Conservation (phyloP, 2,329 filamentous ascomycete genomes). For the Lasiodiplodia sp. region DNA sequence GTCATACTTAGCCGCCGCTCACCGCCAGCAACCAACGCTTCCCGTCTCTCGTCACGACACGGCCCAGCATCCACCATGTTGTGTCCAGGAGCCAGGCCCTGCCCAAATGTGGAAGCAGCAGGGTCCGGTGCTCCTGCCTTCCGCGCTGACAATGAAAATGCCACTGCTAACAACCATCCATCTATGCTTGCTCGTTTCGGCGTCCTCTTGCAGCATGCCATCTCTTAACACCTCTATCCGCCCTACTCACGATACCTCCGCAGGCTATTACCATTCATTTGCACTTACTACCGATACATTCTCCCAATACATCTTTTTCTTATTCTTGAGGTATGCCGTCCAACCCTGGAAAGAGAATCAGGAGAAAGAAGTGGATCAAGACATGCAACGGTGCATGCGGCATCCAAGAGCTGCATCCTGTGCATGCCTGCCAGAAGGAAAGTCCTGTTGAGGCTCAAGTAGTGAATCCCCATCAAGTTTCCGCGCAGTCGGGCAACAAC, state of each 20-base stretch:
- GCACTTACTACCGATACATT: background rate
- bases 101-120: background rate
- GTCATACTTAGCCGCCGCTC: conserved; percentile 11
- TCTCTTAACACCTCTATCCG: background rate
- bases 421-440: background rate
- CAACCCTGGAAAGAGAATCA: background rate
- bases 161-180: background rate
- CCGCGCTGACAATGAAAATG: background rate
- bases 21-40: conserved; percentile 1
- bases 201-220: background rate
- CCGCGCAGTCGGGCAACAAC: background rate
- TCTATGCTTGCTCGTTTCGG: background rate
- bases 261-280: background rate
- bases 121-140: background rate
- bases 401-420: background rate
- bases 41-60: background rate
- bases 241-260: background rate
- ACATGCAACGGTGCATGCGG: background rate
- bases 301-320: background rate
- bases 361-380: background rate
- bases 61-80: background rate
- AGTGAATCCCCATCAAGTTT: background rate
- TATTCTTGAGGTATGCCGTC: conserved; percentile 7
- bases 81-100: too few relatives aligned
- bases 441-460: background rate